phyloP scores from a whole-genome alignment of 2,329 filamentous ascomycete species.

The Talaromyces sp. region DNA sequence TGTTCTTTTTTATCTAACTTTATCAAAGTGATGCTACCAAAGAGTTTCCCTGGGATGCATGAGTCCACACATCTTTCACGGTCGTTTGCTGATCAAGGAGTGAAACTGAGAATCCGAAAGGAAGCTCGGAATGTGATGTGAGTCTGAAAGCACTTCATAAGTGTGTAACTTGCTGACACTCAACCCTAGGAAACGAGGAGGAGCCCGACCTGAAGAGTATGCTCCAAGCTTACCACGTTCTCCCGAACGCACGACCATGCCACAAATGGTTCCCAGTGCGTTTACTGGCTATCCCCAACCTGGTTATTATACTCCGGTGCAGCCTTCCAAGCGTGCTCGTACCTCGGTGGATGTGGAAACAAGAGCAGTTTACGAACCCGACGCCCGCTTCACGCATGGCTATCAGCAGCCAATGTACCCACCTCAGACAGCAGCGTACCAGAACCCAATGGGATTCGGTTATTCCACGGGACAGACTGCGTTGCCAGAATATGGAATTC shows the following conservation, averaged over 20 bases:
- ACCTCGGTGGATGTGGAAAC: constrained; percentile 35
- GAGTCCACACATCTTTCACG: constrained; percentile 78
- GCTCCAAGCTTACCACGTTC: constrained; percentile 30
- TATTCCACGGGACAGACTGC: constrained; percentile 30
- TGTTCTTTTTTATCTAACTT: background rate
- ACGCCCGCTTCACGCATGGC: constrained; percentile 30
- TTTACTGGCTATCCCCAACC: constrained; percentile 28
- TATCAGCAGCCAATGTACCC: constrained; percentile 26
- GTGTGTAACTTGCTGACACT: constrained; percentile 11
- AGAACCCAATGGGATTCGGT: constrained; percentile 28
- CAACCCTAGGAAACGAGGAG: constrained; percentile 32
- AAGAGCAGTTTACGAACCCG: constrained; percentile 30
- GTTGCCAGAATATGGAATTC: constrained; percentile 33
- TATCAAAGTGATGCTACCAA: constrained; percentile 43
- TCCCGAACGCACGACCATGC: constrained; percentile 31
- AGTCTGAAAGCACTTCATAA: constrained; percentile 10
- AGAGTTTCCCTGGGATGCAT: constrained; percentile 72
- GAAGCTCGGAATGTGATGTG: constrained; percentile 61
- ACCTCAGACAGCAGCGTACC: constrained; percentile 21
- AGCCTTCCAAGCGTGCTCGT: constrained; percentile 29
- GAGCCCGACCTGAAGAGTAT: constrained; percentile 35
- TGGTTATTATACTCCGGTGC: constrained; percentile 29
- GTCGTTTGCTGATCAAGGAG: constrained; percentile 81
- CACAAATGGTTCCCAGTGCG: constrained; percentile 27
- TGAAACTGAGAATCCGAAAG: constrained; percentile 75